Evolutionary conservation across 257 asterid species (phyloP), one percentile per base, ranked within the genome.

Genomic region (Paraleonurus japonicus): DNA sequence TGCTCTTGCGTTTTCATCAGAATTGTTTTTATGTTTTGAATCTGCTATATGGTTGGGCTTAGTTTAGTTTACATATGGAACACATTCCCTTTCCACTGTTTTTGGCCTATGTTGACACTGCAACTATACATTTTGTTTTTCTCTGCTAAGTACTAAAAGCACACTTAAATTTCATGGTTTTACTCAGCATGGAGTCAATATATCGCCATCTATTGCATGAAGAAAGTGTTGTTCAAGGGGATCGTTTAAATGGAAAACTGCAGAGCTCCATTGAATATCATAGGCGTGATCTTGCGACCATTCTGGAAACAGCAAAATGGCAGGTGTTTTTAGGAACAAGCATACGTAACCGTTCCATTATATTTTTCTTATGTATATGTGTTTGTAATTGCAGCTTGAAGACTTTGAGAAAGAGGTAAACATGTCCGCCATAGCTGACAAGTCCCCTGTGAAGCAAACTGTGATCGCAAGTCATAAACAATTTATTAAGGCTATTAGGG

Each of bases 251-350:
- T 54, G 48, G 53, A 17, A 72, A 43, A 41, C 72, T 78, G 59
- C 70, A 32, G 33, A 79, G 66, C 70, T 78, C 83, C 58, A 59
- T 75, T 24, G 79, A 78, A 24, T 19, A 59, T 78, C 76, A 78
- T n/a, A 69, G 53, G 60, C 83, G 81, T 48, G 83, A 75, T 72
- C 86, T 81, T 76, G 76, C 73, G 22, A 78, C 83, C 32, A 62
- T 76, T 63, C 45, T 81, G 35, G 83, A 75, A 74, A 81, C 86
- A 28, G 83, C 83, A 67, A 81, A 81, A 64, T 81, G 86, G 86
- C 86, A 81, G 86, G 86, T 81, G 68, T 43, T 50, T 4, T 47
- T 28, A 19, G 59, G 50, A 60, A 53, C 22, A 19, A 28, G 20
- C 23, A 37, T 39, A 61, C 61, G 13, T 19, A 22, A 37, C 26